Evolutionary conservation across 768 basidiomycete species (phyloP), one percentile per base, ranked within the genome.

Genomic region (Lentinus tigrinus): DNA sequence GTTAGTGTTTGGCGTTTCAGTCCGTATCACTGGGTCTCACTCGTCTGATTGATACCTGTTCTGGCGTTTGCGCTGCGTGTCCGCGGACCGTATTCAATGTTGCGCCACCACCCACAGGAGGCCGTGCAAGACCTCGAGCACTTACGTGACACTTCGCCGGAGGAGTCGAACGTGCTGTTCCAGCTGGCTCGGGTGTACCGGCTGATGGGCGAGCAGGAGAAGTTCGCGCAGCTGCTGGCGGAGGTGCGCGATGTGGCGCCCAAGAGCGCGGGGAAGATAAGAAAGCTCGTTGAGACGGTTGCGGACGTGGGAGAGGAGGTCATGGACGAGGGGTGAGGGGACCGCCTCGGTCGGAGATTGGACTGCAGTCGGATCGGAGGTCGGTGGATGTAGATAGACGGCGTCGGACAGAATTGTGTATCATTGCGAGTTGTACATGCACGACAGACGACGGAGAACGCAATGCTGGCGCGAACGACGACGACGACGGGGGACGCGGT

Each of bases 151-250:
- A 77, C 85, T 61, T 91, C 95, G 36, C 96, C 96, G 7, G 93
- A 95, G 69, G 97, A 99, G 77, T 89, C 95, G 53, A 98, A 98
- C 75, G 91, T 98, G 56, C 85, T 95, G 58, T 97, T 97, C 83
- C 88, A 98, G 73, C 84, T 99, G 17, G 97, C 95, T 26, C 91
- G 89, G 75, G 88, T 90, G 58, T 98, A 97, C 69, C 85, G 92
- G 47, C 78, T 91, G 64, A 74, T 90, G 54, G 93, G 93, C 36
- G 80, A 93, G 73, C 83, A 85, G 63, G 79, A 82, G 19, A 88
- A 91, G 73, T 87, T 93, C 48, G 89, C 91, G 56, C 87, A 90
- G 60, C 81, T 87, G 74, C 88, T 99, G 60, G 92, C 94, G 28
- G 80, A 89, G 38, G 97, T 95, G 64, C 87, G 95, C 61, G 97